Evolutionary conservation across 306 rosid genomes (phyloP).

Genomic region (Prunus fruticosa): DNA sequence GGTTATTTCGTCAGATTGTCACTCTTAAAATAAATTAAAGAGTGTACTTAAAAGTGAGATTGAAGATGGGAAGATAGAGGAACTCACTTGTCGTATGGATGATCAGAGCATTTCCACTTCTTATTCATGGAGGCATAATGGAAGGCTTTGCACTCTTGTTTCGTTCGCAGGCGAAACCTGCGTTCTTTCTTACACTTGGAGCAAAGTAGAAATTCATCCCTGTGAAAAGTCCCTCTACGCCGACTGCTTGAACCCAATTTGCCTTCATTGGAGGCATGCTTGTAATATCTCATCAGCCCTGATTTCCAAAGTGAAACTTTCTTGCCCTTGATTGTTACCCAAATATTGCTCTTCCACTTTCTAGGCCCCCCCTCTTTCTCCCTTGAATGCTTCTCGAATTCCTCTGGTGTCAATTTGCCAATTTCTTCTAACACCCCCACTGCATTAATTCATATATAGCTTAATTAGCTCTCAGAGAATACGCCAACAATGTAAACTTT

Average conservation of each 20-base stretch:
- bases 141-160: slow-evolving; percentile 17
- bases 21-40: neutral
- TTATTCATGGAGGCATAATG: slow-evolving; percentile 29
- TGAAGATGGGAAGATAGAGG: neutral
- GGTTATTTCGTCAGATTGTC: neutral
- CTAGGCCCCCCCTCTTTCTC: slow-evolving; percentile 1
- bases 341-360: slow-evolving; percentile 43
- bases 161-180: slow-evolving; percentile 30
- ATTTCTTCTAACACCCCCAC: neutral
- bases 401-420: slow-evolving; percentile 24
- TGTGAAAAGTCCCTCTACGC: slow-evolving; percentile 29
- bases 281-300: slow-evolving; percentile 35
- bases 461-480: neutral
- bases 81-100: slow-evolving; percentile 32
- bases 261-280: slow-evolving; percentile 32
- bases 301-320: slow-evolving; percentile 36
- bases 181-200: slow-evolving; percentile 33
- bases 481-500: neutral
- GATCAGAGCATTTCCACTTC: slow-evolving; percentile 40
- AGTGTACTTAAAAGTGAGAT: neutral
- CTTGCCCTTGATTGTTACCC: slow-evolving; percentile 22
- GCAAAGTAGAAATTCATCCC: slow-evolving; percentile 42
- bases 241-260: slow-evolving; percentile 5
- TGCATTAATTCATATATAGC: neutral
- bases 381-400: slow-evolving; percentile 41